Evolutionary conservation across 495 filamentous ascomycete genomes (phyloP), one percentile per base, ranked within the genome.

Genomic region (Cryomyces minteri): DNA sequence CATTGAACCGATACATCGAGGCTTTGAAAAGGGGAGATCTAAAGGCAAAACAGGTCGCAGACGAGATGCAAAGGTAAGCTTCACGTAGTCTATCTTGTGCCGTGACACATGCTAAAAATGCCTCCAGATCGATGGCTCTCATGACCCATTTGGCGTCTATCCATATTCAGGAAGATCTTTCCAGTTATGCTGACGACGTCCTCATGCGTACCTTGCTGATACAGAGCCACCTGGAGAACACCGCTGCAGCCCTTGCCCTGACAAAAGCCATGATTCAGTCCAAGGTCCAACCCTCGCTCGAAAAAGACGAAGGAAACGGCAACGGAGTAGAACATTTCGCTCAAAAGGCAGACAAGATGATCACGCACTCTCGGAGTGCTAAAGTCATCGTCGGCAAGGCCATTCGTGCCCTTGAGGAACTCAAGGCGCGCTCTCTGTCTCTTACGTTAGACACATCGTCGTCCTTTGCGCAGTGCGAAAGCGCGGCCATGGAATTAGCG

Each of bases 1-100:
- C 84, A 1, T 62, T 96, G 36, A 92, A 94, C 53, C 74, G 73
- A 31, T 95, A 88, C 79, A 79, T 96, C 50, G 87, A 95, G 37
- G 71, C 69, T 3, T 55, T 94, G 41, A 77, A 82, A 49, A 76
- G 76, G 43, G 86, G 94, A 51, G 88, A 95, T 45, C 58, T 96
- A n/a, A 84, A 86, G 55, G 77, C 82, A 63, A 76, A 79, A 54
- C 79, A 84, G 44, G 83, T 86, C 55, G 78, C 76, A 2, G 70
- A 71, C 5, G 86, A 94, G 55, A 63, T 96, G 33, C 79, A 90
- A 57, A 66, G 82, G 43, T 81, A 53, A 4, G 53, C 42, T 7
- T 25, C 18, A 25, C 18, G 2, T 9, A 44, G 1, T 30, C n/a
- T n/a, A n/a, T 10, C 14, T 14, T 44, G 28, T 10, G 43, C 25